Conservation (phyloP, 2,329 filamentous ascomycete genomes). For the Fusarium miscanthi region DNA sequence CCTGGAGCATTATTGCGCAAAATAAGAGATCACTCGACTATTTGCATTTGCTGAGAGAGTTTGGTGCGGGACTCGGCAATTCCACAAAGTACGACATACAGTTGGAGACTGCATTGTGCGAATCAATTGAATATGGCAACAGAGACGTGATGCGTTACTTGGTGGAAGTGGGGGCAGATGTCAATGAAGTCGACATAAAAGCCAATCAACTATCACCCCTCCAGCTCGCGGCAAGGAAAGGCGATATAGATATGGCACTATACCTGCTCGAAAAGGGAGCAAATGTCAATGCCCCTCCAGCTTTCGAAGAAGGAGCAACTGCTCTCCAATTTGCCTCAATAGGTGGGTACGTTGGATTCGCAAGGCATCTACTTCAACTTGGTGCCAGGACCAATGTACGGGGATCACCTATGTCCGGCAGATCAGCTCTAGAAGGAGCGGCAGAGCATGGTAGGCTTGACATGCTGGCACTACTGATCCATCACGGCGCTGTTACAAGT, state of each 20-base stretch:
- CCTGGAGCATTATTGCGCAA: fast-evolving
- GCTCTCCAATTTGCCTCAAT: fast-evolving
- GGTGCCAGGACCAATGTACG: not conserved
- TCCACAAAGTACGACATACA: fast-evolving
- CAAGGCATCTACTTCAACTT: fast-evolving
- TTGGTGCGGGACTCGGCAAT: fast-evolving
- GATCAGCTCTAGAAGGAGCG: fast-evolving
- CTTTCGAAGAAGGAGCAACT: fast-evolving
- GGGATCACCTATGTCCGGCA: fast-evolving
- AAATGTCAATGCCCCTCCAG: not conserved
- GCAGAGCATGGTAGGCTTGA: fast-evolving
- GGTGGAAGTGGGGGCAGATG: not conserved
- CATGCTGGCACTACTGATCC: fast-evolving
- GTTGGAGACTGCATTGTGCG: fast-evolving
- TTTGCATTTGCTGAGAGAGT: fast-evolving
- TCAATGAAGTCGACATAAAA: not conserved
- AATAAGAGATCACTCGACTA: fast-evolving
- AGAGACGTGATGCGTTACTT: not conserved
- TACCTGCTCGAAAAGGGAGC: fast-evolving
- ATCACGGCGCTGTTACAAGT: fast-evolving
- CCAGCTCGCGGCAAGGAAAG: fast-evolving
- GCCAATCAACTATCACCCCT: not conserved
- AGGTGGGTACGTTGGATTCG: fast-evolving
- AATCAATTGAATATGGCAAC: fast-evolving
- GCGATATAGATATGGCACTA: fast-evolving